A percentile compares a stretch with the other conserved stretches of the same genome.
phyloP scores from a whole-genome alignment of 1,139 yeast species.

The Yamadazyma sp. region DNA sequence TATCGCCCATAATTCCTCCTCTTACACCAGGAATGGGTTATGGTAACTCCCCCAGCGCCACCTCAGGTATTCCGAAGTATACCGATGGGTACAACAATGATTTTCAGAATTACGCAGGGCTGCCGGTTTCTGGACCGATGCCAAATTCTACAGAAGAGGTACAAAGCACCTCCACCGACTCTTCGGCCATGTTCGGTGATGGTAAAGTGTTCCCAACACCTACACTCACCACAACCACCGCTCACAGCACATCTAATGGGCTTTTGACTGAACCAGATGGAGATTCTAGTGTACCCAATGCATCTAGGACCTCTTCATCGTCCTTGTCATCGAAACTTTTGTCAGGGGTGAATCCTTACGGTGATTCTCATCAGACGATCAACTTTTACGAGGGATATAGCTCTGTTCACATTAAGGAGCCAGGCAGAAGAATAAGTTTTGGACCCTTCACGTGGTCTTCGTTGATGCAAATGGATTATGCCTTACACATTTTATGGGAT shows the following conservation, averaged over 20 bases:
- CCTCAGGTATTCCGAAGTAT: no score
- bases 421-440: slow-evolving; percentile 34
- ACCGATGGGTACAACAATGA: no score
- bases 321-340: background rate
- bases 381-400: slow-evolving; percentile 44
- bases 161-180: no score
- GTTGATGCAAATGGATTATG: slow-evolving; percentile 48
- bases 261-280: no score
- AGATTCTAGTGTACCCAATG: no score
- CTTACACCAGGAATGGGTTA: background rate
- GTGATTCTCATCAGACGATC: slow-evolving; percentile 26
- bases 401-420: slow-evolving; percentile 37
- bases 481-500: slow-evolving; percentile 35
- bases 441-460: slow-evolving; percentile 55
- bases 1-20: background rate
- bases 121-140: no score
- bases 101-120: no score
- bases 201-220: no score
- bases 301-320: background rate
- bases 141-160: no score
- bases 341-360: slow-evolving; percentile 24
- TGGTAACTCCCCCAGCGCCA: background rate
- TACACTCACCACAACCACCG: no score
- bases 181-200: no score
- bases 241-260: no score